Base-by-base conservation (phyloP, 1,284 basidiomycete genomes). In the Fomitopsis pinicola region DNA sequence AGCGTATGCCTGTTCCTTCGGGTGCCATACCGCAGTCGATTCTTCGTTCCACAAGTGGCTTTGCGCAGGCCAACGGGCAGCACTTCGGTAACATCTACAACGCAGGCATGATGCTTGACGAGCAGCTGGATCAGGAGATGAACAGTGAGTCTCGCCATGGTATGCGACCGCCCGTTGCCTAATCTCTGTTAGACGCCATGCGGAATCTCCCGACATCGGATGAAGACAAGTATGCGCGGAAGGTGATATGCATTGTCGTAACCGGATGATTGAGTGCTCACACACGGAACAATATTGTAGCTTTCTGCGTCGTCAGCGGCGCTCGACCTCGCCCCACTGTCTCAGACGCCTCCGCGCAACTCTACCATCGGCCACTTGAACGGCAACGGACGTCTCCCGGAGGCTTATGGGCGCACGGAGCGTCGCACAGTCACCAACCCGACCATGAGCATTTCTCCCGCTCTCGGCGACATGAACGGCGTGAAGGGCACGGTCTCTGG, bases 231-330 rank as follows among this genome's bases (percentile, higher is more conserved):
- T 97, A 79, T 71, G 73, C 79, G 63, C 76, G 79, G 72, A 91
- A 92, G 82, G 92, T 92, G 71, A 63, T 40, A 10, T 10, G 38
- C 38, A 8, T 40, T 40, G 38, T 40, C 12, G 12, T 40, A 40
- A 14, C 38, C 6, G 8, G 7, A 40, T 40, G 12, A 6, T 8
- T 40, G 2, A 40, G 12, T 15, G 38, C 38, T 40, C 5, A 40
- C 22, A 22, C 22, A 22, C 38, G 3, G 59, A 9, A 61, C 36
- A 42, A 45, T 58, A 1, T 40, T 15, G 5, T 67, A 94, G 86
- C 82, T 95, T 57, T 93, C 94, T 0, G 87, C 91, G n/a, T 90
- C 93, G 10, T 96, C 95, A 22, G 94, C 93, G 30, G 95, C 95
- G 38, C 78, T 98, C 67, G 96, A 98, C 74, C 83, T 97, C 45